These are phyloP conservation scores for Gaeumannomyces sp. DNA, from an alignment of 2,329 filamentous ascomycete species.

Conservation along the genomic window DNA sequence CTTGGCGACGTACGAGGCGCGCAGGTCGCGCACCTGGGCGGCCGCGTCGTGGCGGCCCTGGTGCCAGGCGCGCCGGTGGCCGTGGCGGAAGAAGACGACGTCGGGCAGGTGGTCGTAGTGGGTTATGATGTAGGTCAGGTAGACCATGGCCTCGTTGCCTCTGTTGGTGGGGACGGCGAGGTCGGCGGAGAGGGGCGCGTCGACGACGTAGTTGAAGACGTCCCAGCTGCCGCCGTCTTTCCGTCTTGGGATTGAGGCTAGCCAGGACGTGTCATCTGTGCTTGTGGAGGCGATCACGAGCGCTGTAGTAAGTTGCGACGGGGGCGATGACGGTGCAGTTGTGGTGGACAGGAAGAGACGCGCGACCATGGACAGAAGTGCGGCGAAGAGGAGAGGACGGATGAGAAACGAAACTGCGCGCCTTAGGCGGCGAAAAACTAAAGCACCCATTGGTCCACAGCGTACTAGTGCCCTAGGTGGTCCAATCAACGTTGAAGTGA, in stretches of 20 bases:
- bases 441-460: conserved; percentile 11
- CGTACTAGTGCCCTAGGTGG: no score
- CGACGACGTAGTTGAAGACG: conserved; percentile 19
- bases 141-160: conserved; percentile 56
- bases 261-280: conserved; percentile 13
- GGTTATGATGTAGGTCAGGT: conserved; percentile 57
- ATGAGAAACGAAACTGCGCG: conserved; percentile 14
- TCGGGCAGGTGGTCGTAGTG: conserved; percentile 54
- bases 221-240: conserved; percentile 13
- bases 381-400: conserved; percentile 15
- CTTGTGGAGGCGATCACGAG: conserved; percentile 17
- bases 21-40: conserved; percentile 43
- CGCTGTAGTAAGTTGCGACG: conserved; percentile 12
- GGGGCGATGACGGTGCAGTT: neutral
- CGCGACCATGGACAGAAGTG: conserved; percentile 12
- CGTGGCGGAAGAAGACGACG: conserved; percentile 54
- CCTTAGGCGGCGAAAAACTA: conserved; percentile 14
- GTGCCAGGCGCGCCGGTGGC: conserved; percentile 49
- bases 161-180: conserved; percentile 21
- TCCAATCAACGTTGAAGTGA: no score
- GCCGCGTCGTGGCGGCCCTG: conserved; percentile 42
- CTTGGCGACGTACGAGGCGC: conserved; percentile 41
- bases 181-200: conserved; percentile 15
- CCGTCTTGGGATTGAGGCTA: conserved; percentile 11
- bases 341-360: conserved; percentile 12